Percentiles rank a stretch among this genome's conserved stretches.
phyloP scores from a whole-genome alignment of 2,329 filamentous ascomycete species.

The Exophiala calicioides region DNA sequence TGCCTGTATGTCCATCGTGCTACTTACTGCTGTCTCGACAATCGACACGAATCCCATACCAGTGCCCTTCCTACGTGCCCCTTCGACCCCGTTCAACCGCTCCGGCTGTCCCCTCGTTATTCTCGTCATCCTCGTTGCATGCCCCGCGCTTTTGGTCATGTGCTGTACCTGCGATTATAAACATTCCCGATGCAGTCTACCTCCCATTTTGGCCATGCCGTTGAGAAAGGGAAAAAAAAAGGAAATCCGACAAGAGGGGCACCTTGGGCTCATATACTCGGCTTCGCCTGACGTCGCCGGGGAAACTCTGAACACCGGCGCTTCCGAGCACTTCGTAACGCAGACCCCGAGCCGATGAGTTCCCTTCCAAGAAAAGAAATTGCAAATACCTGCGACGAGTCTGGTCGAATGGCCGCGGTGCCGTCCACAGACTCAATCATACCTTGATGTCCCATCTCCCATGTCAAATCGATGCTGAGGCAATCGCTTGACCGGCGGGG shows the following conservation, averaged over 20 bases:
- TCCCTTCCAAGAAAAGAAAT: neutral
- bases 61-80: neutral
- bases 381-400: constrained; percentile 1
- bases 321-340: constrained; percentile 31
- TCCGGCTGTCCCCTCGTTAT: too few relatives aligned
- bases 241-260: neutral
- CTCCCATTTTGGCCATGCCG: constrained; percentile 4
- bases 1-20: neutral
- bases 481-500: constrained; percentile 34
- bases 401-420: neutral
- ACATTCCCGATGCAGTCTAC: constrained; percentile 10
- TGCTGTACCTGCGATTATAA: neutral
- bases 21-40: neutral
- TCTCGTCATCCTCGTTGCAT: neutral
- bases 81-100: too few relatives aligned
- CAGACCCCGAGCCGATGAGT: constrained; percentile 12
- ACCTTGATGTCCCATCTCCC: constrained; percentile 31
- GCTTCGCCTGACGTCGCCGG: too few relatives aligned
- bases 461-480: constrained; percentile 35
- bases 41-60: neutral
- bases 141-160: neutral
- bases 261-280: neutral
- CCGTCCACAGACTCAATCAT: constrained; percentile 18
- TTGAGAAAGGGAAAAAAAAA: neutral
- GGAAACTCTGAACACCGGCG: constrained; percentile 16